Conservation (phyloP, 148 eudicot species). For the Suaeda aralocaspica region DNA sequence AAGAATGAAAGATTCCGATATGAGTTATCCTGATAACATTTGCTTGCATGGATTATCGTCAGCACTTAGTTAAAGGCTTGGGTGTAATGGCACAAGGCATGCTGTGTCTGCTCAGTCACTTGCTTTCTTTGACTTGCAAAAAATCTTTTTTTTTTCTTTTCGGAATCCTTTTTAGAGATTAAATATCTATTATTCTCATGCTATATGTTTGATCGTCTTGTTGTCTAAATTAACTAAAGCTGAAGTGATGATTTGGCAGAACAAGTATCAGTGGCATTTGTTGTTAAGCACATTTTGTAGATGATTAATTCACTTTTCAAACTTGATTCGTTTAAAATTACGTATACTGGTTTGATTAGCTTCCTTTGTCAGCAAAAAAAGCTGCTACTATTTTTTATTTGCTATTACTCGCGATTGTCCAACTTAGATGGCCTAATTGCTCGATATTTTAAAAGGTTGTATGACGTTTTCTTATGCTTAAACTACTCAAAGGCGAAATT, state of each 20-base stretch:
- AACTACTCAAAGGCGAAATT: constrained; percentile 20
- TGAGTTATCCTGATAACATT: constrained; percentile 6
- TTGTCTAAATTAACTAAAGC: constrained; percentile 11
- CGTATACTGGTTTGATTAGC: constrained; percentile 26
- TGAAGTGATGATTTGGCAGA: constrained; percentile 26
- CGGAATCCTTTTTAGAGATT: not conserved
- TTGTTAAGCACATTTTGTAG: constrained; percentile 26
- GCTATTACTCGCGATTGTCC: constrained; percentile 12
- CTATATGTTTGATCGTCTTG: constrained; percentile 17
- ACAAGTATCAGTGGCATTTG: constrained; percentile 34
- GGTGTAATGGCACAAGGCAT: constrained; percentile 11
- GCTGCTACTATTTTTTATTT: constrained; percentile 27
- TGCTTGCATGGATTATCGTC: constrained; percentile 19
- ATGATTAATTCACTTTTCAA: constrained; percentile 18
- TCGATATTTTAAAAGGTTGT: constrained; percentile 16
- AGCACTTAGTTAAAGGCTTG: constrained; percentile 11
- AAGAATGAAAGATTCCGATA: constrained; percentile 20
- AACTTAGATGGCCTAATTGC: constrained; percentile 24
- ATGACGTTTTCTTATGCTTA: constrained; percentile 18
- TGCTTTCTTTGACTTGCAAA: constrained; percentile 14
- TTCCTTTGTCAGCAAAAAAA: constrained; percentile 24
- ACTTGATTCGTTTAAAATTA: constrained; percentile 20
- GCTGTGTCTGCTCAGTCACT: not conserved
- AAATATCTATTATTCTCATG: constrained; percentile 19
- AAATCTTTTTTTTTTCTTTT: not conserved